Evolutionary conservation across 495 filamentous ascomycete genomes (phyloP), one percentile per base, ranked within the genome.

Genomic region (Glarea lozoyensis): DNA sequence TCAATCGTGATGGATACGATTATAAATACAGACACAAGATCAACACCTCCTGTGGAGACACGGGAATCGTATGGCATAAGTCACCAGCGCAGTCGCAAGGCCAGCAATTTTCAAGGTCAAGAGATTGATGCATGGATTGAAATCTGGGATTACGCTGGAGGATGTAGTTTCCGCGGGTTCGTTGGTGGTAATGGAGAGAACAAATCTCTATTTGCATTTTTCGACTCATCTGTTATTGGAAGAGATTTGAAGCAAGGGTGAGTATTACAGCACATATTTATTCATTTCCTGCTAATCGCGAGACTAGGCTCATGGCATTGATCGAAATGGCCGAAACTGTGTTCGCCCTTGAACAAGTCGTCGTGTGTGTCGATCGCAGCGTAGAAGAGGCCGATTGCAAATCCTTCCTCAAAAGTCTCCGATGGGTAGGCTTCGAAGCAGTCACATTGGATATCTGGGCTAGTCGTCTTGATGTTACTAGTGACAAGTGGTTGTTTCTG

Each of bases 361-460:
- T 94, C 27, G 79, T 88, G 52, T 89, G 85, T 60, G 67, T 94
- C 35, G 84, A 86, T 54, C 79, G 88, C 37, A 67, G 62, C 16
- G 70, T 73, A 39, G 65, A 73, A 29, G 67, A 72, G 18, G 64
- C 77, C 37, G 67, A 79, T 32, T 65, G 74, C 39, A 70, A 78
- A 49, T 68, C 78, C 38, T 67, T 93, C 41, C 76, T 81, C 46
- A 81, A 79, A 53, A 86, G 86, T 43, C 73, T 96, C 25, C 83
- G 88, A 52, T 96, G 89, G 89, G 88, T 89, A 50, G 88, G 88
- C 22, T 96, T 94, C 53, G 82, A 80, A 55, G 68, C 87, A 39
- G 79, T 79, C 37, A 88, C 85, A 12, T 66, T 96, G 10, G 76
- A 83, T 43, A 69, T 75, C 34, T 94, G 86, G 84, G 70, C 73